Evolutionary conservation across 441 rosid genomes (phyloP), one percentile per base, ranked within the genome.

Genomic region (Brassica hybrid): DNA sequence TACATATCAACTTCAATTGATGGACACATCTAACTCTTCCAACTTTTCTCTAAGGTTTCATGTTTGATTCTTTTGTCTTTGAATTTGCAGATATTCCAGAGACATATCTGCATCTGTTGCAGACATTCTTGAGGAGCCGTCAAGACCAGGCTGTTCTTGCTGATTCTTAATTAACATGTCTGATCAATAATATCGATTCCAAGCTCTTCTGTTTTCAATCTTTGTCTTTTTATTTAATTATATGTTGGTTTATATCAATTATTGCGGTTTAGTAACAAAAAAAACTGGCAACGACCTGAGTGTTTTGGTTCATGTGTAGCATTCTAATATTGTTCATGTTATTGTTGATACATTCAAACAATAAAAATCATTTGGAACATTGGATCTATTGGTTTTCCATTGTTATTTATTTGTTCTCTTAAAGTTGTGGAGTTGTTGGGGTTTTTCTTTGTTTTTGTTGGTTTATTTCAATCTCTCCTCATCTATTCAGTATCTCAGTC

Each of bases 101-200:
- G 84, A 82, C 3, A 27, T 88, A 11, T 76, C 84, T 27, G 83
- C 66, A 50, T 72, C 83, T 76, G 70, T 81, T 54, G 78, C 85
- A 27, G 85, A 85, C 62, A 74, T 67, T 62, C 50, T 72, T 16
- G 90, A 83, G 67, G 74, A 79, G 74, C 73, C 61, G 21, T 6
- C 62, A 74, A 73, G 88, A 67, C 21, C 63, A 21, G 84, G 85
- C 3, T 88, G 91, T 65, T 82, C 84, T 45, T 88, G 88, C 71
- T 88, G 73, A 83, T 54, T 67, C 56, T 52, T 62, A 14, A 1
- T 11, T 17, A 45, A 62, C 48, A 19, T 7, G 65, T 71, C 11
- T 67, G 52, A 23, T 68, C 58, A 17, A 68, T 10, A 54, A 54
- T 19, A 7, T 17, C 36, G 65, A 57, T 30, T 56, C 19, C 16